These are phyloP conservation scores for Akanthomyces lecanii DNA, from an alignment of 2,329 filamentous ascomycete species.

Conservation along the genomic window DNA sequence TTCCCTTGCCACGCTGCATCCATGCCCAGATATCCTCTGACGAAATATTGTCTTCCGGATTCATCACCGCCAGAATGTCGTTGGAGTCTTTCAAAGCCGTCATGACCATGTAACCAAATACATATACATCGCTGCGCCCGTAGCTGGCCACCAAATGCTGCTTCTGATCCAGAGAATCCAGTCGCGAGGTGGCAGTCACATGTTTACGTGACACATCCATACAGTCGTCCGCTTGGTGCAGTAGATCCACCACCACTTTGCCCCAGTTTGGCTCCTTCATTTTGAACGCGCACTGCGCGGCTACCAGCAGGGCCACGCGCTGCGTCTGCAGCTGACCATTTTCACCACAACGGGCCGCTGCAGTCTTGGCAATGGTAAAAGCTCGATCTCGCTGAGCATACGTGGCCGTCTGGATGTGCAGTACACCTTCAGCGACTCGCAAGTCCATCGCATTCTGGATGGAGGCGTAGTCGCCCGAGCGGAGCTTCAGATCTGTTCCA, in stretches of 20 bases:
- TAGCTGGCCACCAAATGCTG: constrained; percentile 2
- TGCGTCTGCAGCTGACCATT: not conserved
- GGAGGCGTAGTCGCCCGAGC: not conserved
- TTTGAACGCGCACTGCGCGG: not conserved
- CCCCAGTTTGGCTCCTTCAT: not conserved
- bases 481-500: not conserved
- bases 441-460: not conserved
- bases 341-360: not conserved
- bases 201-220: not conserved
- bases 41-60: not conserved
- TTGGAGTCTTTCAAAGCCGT: not conserved
- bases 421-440: not conserved
- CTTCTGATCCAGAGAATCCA: constrained; percentile 1
- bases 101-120: constrained; percentile 7
- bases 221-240: constrained; percentile 2
- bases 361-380: not conserved
- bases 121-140: constrained; percentile 8
- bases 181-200: not conserved
- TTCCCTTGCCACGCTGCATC: constrained; percentile 10
- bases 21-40: not conserved
- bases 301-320: not conserved
- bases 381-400: not conserved
- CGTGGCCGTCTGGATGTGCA: not conserved
- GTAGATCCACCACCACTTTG: not conserved
- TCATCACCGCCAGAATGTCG: not conserved